Base-by-base conservation (phyloP, 108 stramenopile genomes). In the Phaeodactylum tricornutum region DNA sequence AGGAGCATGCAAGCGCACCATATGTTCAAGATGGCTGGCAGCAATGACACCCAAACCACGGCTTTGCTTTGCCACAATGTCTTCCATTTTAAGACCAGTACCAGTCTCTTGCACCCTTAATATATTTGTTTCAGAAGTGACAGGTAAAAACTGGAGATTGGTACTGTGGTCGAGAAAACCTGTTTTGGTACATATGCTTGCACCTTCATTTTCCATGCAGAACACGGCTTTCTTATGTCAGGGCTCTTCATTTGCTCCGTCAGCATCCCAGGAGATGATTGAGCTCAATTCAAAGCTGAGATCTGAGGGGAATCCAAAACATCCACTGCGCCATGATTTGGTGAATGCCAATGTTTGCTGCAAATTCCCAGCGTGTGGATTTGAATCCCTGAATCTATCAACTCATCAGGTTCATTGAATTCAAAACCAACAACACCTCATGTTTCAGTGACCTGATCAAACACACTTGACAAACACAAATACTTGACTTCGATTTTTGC, bases 381-480 rank as follows among this genome's bases (percentile, higher is more conserved):
- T 34, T 8, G 7, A 29, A 28, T 14, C 1, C 28, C 47, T 4
- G 47, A 22, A 29, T 29, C 2, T n/a, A 1, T 12, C 8, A 31
- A 4, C 20, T 15, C 28, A 19, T 14, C 3, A 15, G 16, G 2
- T 14, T 12, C 28, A 30, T 48, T 14, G 26, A 4, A 17, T 30
- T 30, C 9, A 16, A 11, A 19, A 19, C 4, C 29, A 29, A 29
- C 32, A 6, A 29, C n/a, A 3, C 65, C 54, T 19, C 69, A 72
- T 41, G 50, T 39, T 42, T 67, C 77, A 9, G 63, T 54, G 4
- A 84, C 57, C 43, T 88, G 82, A 37, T 88, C 80, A 41, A 68
- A 50, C 81, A 88, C 61, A 69, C 67, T 57, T 82, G 74, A 43
- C 87, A 88, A 6, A 80, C 75, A 32, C 87, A 46, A 42, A 84